These are phyloP conservation scores for Hypoxylon intermedium DNA, from an alignment of 495 filamentous ascomycete species.

Conservation along the genomic window DNA sequence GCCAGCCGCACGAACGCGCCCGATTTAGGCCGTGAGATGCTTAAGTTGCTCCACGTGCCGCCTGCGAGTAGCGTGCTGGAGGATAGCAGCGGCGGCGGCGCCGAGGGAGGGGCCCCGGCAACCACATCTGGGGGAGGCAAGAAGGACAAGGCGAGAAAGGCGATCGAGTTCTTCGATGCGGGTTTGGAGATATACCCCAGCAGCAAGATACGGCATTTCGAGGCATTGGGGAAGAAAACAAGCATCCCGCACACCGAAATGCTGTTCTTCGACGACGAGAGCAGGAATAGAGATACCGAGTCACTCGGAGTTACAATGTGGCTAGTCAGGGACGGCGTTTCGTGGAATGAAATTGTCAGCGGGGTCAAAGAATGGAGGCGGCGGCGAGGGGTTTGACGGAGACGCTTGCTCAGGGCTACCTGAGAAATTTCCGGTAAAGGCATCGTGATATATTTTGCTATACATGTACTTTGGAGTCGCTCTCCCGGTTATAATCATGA, in stretches of 20 bases:
- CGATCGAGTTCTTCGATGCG: conserved; percentile 81
- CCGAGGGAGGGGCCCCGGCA: no score
- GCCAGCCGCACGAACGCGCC: conserved; percentile 86
- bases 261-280: conserved; percentile 97
- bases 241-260: conserved; percentile 78
- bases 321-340: conserved; percentile 80
- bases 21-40: conserved; percentile 79
- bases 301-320: conserved; percentile 82
- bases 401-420: not conserved
- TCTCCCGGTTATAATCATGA: conserved; percentile 2
- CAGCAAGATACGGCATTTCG: conserved; percentile 85
- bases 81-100: not conserved
- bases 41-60: conserved; percentile 74
- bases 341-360: conserved; percentile 76
- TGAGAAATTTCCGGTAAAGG: conserved; percentile 1
- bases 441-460: no score
- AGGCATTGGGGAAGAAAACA: conserved; percentile 69
- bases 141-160: conserved; percentile 54
- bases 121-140: no score
- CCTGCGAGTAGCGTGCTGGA: conserved; percentile 43
- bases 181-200: conserved; percentile 87
- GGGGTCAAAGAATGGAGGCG: conserved; percentile 85
- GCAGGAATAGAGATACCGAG: conserved; percentile 84
- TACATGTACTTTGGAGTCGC: no score
- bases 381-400: conserved; percentile 59